These are phyloP conservation scores for Hyaloperonospora brassicae DNA, from an alignment of 352 stramenopile species.

Conservation along the genomic window DNA sequence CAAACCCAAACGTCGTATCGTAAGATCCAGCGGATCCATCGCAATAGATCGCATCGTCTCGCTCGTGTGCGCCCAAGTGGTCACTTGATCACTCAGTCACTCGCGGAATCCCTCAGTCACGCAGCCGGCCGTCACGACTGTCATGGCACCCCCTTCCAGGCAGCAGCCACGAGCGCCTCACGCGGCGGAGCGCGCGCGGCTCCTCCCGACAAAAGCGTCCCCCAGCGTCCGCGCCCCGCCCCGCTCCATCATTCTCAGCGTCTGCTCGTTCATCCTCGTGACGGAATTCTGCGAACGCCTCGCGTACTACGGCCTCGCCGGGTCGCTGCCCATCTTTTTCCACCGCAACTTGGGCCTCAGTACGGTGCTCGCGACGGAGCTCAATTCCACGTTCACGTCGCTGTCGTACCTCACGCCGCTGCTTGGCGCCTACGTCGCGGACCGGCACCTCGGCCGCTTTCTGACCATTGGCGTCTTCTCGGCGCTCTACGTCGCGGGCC, in stretches of 20 bases:
- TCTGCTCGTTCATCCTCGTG: constrained; percentile 85
- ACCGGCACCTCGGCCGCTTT: constrained; percentile 73
- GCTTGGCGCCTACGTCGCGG: constrained; percentile 72
- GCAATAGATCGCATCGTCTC: no score
- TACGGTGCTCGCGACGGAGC: constrained; percentile 75
- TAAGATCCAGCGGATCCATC: no score
- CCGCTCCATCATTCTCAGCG: constrained; percentile 74
- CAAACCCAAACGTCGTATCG: no score
- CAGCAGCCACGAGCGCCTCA: no score
- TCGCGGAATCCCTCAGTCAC: no score
- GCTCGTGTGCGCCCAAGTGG: no score
- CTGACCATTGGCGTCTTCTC: constrained; percentile 73
- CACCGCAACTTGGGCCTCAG: constrained; percentile 73
- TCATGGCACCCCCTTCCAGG: no score
- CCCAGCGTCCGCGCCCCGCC: constrained; percentile 14
- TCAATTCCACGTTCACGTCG: constrained; percentile 82
- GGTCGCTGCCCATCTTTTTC: constrained; percentile 83
- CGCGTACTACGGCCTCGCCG: constrained; percentile 76
- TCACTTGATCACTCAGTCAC: no score
- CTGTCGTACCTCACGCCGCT: constrained; percentile 80
- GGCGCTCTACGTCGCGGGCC: constrained; percentile 54
- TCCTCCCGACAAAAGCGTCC: constrained; percentile 19
- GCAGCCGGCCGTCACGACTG: no score
- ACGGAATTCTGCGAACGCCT: constrained; percentile 83
- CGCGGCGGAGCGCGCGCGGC: not conserved